Evolutionary conservation across 495 filamentous ascomycete species (phyloP).

Genomic region (Penicillium waksmanii): DNA sequence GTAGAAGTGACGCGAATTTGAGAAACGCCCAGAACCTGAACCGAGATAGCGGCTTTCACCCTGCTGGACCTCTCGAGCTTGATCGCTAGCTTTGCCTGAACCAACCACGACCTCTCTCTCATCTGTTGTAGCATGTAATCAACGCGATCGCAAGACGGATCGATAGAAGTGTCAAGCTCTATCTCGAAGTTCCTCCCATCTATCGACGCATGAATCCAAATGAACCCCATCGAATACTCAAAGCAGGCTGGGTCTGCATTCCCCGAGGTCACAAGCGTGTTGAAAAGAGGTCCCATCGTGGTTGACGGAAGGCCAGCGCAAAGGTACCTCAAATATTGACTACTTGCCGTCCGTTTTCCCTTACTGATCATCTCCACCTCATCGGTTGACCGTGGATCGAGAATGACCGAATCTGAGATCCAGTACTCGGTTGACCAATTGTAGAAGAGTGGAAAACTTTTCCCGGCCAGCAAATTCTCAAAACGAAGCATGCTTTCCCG

Average conservation of each 20-base stretch:
- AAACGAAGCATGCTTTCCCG: conserved; percentile 7
- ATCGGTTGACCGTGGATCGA: conserved; percentile 12
- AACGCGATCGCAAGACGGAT: no score
- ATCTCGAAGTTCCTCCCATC: no score
- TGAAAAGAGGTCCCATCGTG: conserved; percentile 13
- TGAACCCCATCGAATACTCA: conserved; percentile 8
- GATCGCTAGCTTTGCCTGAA: no score
- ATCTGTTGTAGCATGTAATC: no score
- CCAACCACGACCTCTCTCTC: no score
- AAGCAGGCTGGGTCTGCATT: conserved; percentile 13
- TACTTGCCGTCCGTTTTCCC: conserved; percentile 1
- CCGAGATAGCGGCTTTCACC: neutral
- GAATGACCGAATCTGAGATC: conserved; percentile 12
- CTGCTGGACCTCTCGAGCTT: neutral
- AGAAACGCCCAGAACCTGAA: conserved; percentile 8
- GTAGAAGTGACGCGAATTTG: conserved; percentile 4
- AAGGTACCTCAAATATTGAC: conserved; percentile 7
- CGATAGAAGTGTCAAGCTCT: no score
- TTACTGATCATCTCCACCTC: conserved; percentile 1
- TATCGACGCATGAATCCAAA: no score
- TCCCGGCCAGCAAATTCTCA: neutral
- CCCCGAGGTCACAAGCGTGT: conserved; percentile 12
- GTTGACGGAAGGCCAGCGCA: conserved; percentile 10
- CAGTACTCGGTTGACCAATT: conserved; percentile 15
- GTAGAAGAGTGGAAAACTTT: neutral